These are phyloP conservation scores for Ananas comosus DNA, from an alignment of 176 grass and related monocot genomes.

Conservation along the genomic window DNA sequence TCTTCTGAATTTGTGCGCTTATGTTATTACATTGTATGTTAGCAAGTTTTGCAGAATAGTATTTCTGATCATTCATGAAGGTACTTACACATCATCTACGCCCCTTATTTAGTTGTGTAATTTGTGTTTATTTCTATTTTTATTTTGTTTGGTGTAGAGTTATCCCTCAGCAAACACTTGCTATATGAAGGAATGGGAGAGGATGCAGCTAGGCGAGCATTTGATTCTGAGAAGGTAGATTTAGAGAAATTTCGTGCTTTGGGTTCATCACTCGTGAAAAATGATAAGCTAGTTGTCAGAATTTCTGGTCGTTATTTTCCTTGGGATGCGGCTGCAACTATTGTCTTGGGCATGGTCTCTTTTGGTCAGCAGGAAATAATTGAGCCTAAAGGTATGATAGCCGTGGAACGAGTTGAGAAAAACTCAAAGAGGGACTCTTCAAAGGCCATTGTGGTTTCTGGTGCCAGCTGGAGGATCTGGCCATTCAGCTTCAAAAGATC, in stretches of 20 bases:
- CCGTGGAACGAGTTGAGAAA: constrained; percentile 46
- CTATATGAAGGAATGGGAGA: constrained; percentile 80
- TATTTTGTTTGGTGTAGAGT: constrained; percentile 45
- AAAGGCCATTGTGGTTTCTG: constrained; percentile 28
- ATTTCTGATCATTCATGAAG: background rate
- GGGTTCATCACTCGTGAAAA: constrained; percentile 57
- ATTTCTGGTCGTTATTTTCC: constrained; percentile 70
- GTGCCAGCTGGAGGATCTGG: constrained; percentile 86
- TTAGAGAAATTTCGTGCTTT: constrained; percentile 60
- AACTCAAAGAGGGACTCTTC: background rate
- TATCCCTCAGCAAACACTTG: constrained; percentile 84
- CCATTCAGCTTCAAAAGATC: constrained; percentile 69
- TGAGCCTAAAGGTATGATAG: constrained; percentile 70
- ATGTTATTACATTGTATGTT: background rate
- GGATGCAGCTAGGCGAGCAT: constrained; percentile 67
- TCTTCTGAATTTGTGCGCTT: background rate
- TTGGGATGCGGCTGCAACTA: constrained; percentile 58
- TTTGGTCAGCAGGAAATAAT: constrained; percentile 62
- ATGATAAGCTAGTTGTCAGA: constrained; percentile 71
- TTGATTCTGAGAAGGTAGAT: constrained; percentile 67
- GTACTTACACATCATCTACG: background rate
- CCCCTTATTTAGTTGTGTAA: background rate
- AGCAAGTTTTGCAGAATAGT: background rate
- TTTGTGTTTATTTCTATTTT: constrained; percentile 15
- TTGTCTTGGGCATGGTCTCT: constrained; percentile 51